Evolutionary conservation across 2,329 filamentous ascomycete species (phyloP).

Genomic region (Didymella segeticola): DNA sequence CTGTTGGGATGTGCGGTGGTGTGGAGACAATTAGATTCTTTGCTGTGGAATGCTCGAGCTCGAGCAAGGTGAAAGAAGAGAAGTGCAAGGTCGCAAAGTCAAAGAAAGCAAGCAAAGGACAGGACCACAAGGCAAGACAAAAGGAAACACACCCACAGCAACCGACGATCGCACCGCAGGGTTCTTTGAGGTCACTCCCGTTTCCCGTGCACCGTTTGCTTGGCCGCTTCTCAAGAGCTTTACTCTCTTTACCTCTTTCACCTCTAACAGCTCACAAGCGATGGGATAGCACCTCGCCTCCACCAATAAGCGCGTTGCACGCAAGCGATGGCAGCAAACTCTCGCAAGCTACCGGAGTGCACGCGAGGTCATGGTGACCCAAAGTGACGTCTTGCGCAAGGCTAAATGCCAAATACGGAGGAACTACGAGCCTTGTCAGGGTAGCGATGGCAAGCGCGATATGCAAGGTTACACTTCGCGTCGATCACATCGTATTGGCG

Average conservation of each 20-base stretch:
- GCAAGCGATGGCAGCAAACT: neutral
- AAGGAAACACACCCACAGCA: slow-evolving; percentile 14
- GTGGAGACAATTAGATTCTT: slow-evolving; percentile 9
- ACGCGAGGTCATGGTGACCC: slow-evolving; percentile 19
- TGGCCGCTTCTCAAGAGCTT: slow-evolving; percentile 10
- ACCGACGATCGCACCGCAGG: slow-evolving; percentile 12
- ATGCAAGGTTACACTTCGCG: slow-evolving; percentile 15
- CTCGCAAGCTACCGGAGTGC: slow-evolving; percentile 5
- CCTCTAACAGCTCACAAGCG: slow-evolving; percentile 8
- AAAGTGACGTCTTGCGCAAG: slow-evolving; percentile 19
- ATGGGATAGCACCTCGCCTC: slow-evolving; percentile 12
- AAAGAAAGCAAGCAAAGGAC: slow-evolving; percentile 8
- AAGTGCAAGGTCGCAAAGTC: slow-evolving; percentile 7
- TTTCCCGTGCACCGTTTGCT: slow-evolving; percentile 11
- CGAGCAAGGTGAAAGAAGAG: slow-evolving; percentile 6
- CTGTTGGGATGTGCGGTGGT: neutral
- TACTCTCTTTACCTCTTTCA: slow-evolving; percentile 4
- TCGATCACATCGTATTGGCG: slow-evolving; percentile 12
- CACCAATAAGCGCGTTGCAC: slow-evolving; percentile 8
- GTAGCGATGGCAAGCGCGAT: slow-evolving; percentile 7
- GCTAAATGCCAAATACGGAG: slow-evolving; percentile 13
- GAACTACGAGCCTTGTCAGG: slow-evolving; percentile 12
- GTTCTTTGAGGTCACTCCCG: slow-evolving; percentile 13
- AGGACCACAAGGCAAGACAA: slow-evolving; percentile 11
- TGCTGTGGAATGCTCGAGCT: slow-evolving; percentile 14